These are phyloP conservation scores for Fusarium sp. DNA, from an alignment of 2,329 filamentous ascomycete species.

Conservation along the genomic window DNA sequence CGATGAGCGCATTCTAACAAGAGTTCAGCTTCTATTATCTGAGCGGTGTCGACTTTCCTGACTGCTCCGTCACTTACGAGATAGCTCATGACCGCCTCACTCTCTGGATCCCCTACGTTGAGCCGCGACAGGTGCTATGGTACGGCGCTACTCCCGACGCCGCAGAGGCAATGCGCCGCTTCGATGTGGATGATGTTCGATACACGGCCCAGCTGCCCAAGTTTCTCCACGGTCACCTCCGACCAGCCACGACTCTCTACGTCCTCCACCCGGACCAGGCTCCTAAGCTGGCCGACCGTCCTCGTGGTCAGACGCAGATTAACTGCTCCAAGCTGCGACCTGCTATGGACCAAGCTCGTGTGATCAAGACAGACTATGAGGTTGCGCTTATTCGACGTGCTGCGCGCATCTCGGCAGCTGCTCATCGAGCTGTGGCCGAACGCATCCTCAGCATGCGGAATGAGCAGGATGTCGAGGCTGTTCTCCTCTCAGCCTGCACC, in stretches of 20 bases:
- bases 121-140: constrained; percentile 68
- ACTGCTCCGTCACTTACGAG: constrained; percentile 65
- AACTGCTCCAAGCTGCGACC: constrained; percentile 64
- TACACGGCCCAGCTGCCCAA: constrained; percentile 63
- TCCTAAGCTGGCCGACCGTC: constrained; percentile 49
- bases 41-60: constrained; percentile 61
- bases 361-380: constrained; percentile 87
- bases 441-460: constrained; percentile 69
- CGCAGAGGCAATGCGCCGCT: constrained; percentile 66
- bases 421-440: constrained; percentile 76
- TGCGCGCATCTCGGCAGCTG: constrained; percentile 78
- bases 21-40: constrained; percentile 64
- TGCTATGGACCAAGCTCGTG: constrained; percentile 80
- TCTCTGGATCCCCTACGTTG: constrained; percentile 76
- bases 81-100: constrained; percentile 67
- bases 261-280: constrained; percentile 59
- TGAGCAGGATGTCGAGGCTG: constrained; percentile 83
- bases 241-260: constrained; percentile 52
- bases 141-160: constrained; percentile 67
- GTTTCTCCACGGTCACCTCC: constrained; percentile 52
- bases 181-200: constrained; percentile 75
- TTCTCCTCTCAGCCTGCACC: constrained; percentile 76
- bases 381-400: constrained; percentile 81
- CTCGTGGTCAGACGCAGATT: constrained; percentile 51
- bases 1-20: neutral